A percentile compares a stretch with the other conserved stretches of the same genome.
Conservation (phyloP, 2,329 filamentous ascomycete genomes). For the Trichoderma polysporum region DNA sequence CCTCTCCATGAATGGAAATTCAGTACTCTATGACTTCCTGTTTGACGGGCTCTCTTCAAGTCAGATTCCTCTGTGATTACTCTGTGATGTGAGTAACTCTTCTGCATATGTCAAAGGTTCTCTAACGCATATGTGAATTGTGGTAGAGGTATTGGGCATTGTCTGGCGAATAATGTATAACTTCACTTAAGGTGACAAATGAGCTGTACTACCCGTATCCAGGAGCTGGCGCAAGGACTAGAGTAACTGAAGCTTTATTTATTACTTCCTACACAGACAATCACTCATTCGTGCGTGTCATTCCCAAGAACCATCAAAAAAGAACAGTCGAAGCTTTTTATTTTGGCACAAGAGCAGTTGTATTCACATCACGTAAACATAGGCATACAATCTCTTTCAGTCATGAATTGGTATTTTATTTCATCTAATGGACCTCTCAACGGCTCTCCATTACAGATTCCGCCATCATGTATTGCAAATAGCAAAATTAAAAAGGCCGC, state of each 20-base stretch:
- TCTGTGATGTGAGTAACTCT: neutral
- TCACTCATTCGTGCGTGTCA: neutral
- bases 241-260: neutral
- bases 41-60: neutral
- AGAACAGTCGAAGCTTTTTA: neutral
- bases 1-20: neutral
- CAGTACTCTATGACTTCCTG: neutral
- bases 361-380: neutral
- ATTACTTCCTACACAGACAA: neutral
- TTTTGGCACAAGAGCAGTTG: neutral
- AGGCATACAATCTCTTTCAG: neutral
- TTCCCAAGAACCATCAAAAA: neutral
- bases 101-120: neutral
- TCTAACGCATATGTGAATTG: neutral
- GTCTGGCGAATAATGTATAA: neutral
- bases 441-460: neutral
- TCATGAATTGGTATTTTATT: conserved; percentile 5
- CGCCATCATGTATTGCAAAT: neutral
- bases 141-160: neutral
- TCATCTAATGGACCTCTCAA: neutral
- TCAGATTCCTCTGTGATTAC: too few species aligned
- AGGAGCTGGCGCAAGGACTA: neutral
- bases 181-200: neutral
- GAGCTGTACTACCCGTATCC: neutral
- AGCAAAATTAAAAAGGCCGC: neutral